Conservation (phyloP, 495 filamentous ascomycete species). For the Penicillium dipodomyicola region DNA sequence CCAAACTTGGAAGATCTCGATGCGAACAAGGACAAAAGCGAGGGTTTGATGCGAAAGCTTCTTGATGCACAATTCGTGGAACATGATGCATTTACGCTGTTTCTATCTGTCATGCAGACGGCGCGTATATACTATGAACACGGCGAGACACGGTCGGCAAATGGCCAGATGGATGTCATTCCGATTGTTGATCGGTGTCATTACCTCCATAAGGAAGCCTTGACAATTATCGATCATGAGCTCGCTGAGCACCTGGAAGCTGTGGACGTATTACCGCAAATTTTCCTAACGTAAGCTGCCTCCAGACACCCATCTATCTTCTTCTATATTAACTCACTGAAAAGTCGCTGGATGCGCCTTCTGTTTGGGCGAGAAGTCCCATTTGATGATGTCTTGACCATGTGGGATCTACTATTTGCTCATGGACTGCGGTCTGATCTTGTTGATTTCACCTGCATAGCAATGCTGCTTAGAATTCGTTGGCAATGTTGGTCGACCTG, state of each 20-base stretch:
- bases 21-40: constrained; percentile 24
- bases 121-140: constrained; percentile 86
- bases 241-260: constrained; percentile 77
- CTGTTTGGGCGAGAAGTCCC: constrained; percentile 92
- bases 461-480: constrained; percentile 89
- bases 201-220: constrained; percentile 76
- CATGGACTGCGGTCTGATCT: constrained; percentile 79
- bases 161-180: constrained; percentile 52
- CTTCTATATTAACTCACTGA: constrained; percentile 9
- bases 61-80: constrained; percentile 74
- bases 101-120: constrained; percentile 79
- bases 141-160: constrained; percentile 40
- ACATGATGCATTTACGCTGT: constrained; percentile 87
- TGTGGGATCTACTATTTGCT: constrained; percentile 93
- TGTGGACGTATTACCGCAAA: constrained; percentile 90
- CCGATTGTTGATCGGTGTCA: constrained; percentile 83
- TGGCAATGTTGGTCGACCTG: constrained; percentile 69
- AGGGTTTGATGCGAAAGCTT: constrained; percentile 57
- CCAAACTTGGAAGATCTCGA: constrained; percentile 25
- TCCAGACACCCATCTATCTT: not conserved
- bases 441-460: constrained; percentile 83
- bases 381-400: constrained; percentile 73
- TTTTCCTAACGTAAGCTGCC: constrained; percentile 77
- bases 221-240: constrained; percentile 75
- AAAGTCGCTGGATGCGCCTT: constrained; percentile 88